A percentile compares a stretch with the other conserved stretches of the same genome.
Evolutionary conservation across 2,329 filamentous ascomycete species (phyloP).

Genomic region (Drechslera avenae): DNA sequence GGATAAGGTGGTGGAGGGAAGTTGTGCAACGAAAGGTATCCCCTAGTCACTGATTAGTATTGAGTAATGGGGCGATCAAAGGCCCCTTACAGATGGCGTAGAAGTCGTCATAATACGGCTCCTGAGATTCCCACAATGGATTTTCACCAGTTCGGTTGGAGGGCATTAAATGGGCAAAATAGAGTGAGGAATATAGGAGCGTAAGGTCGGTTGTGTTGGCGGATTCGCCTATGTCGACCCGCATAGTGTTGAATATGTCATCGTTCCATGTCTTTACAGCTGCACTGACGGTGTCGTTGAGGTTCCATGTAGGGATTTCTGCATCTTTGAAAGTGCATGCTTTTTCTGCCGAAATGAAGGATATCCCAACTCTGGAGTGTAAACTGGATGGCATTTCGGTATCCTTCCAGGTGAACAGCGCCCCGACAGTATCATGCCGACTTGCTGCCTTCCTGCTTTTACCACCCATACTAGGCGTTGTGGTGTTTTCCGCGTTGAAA

Average conservation of each 20-base stretch:
- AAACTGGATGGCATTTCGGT: constrained; percentile 37
- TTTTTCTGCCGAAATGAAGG: constrained; percentile 55
- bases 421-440: constrained; percentile 54
- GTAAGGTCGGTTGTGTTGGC: constrained; percentile 59
- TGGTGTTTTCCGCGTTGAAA: constrained; percentile 51
- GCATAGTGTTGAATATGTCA: constrained; percentile 61
- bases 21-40: constrained; percentile 68
- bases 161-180: constrained; percentile 71
- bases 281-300: constrained; percentile 46
- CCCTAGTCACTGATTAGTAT: constrained; percentile 46
- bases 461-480: constrained; percentile 16
- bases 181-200: constrained; percentile 69
- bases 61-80: no score
- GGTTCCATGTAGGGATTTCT: constrained; percentile 50
- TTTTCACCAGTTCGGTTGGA: constrained; percentile 75
- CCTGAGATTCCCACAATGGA: constrained; percentile 65
- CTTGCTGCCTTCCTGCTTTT: constrained; percentile 12
- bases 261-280: constrained; percentile 52
- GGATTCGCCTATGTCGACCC: constrained; percentile 52
- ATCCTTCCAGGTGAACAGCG: constrained; percentile 53
- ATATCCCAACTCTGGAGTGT: constrained; percentile 56
- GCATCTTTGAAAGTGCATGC: constrained; percentile 53
- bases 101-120: constrained; percentile 74
- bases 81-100: constrained; percentile 62
- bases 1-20: constrained; percentile 65